Evolutionary conservation across 78 protist genomes (phyloP).

Genomic region (Pelomyxa schiedti): DNA sequence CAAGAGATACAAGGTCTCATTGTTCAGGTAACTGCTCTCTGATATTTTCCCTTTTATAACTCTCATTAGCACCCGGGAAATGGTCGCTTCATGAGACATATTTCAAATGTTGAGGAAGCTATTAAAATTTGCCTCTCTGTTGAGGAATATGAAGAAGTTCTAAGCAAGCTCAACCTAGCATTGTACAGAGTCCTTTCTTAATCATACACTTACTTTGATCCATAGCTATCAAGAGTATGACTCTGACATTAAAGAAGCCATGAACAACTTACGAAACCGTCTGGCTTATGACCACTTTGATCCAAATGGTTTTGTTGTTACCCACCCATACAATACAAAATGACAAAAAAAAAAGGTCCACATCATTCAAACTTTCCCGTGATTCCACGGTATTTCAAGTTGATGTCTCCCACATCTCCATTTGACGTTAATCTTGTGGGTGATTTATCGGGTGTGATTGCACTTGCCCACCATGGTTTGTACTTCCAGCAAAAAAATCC

Average conservation of each 20-base stretch:
- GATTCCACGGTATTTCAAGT: background rate
- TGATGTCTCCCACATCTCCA: background rate
- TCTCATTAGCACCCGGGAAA: background rate
- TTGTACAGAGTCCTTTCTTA: background rate
- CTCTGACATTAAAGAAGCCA: constrained; percentile 13
- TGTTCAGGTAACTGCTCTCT: constrained; percentile 1
- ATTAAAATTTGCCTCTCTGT: constrained; percentile 3
- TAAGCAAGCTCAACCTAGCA: constrained; percentile 10
- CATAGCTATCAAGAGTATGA: constrained; percentile 25
- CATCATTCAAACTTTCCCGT: background rate
- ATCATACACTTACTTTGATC: background rate
- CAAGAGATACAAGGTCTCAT: background rate
- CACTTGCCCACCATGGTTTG: constrained; percentile 68
- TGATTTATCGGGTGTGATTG: constrained; percentile 7
- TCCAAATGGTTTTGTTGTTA: constrained; percentile 27
- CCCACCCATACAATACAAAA: background rate
- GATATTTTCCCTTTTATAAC: background rate
- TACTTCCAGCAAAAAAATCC: no score
- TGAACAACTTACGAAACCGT: constrained; percentile 17
- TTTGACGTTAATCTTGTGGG: background rate
- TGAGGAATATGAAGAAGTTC: constrained; percentile 16
- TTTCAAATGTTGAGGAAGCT: background rate
- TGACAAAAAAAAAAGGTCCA: background rate
- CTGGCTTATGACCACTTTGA: constrained; percentile 32
- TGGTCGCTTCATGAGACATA: no score